Conservation (phyloP, 2,329 filamentous ascomycete species). For the Botrytis squamosa region DNA sequence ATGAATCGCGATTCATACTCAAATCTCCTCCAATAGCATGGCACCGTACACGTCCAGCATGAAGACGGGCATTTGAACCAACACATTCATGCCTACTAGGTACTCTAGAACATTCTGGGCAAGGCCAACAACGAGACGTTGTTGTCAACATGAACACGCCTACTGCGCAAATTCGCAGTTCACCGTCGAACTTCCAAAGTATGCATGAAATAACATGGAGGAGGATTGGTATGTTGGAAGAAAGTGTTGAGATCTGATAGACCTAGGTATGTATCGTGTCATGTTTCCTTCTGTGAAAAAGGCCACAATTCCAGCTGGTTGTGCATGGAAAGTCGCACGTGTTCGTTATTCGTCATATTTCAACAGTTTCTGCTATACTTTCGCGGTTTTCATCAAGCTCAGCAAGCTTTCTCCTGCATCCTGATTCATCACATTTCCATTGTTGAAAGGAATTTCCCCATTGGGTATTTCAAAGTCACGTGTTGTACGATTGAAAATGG, state of each 20-base stretch:
- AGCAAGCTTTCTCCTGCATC: neutral
- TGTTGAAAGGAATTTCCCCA: neutral
- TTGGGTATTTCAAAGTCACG: neutral
- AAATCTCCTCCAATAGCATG: neutral
- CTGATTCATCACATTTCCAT: no score
- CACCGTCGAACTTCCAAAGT: neutral
- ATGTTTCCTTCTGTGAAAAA: neutral
- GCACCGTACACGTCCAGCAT: conserved; percentile 8
- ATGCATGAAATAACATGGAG: neutral
- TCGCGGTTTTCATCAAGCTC: neutral
- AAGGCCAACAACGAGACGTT: conserved; percentile 7
- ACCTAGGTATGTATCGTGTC: neutral
- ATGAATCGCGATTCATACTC: neutral
- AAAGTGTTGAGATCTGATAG: neutral
- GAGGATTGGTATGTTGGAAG: neutral
- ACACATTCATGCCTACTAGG: neutral
- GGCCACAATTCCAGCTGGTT: neutral
- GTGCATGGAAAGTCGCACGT: neutral
- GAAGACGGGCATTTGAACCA: neutral
- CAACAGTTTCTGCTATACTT: neutral
- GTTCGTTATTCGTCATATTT: neutral
- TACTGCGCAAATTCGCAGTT: neutral
- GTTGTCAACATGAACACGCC: conserved; percentile 15
- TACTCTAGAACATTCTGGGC: conserved; percentile 14
- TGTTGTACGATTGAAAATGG: neutral